A percentile compares a stretch with the other conserved stretches of the same genome.
These are phyloP conservation scores for Serendipita sp. DNA, from an alignment of 768 basidiomycete species.

Conservation along the genomic window DNA sequence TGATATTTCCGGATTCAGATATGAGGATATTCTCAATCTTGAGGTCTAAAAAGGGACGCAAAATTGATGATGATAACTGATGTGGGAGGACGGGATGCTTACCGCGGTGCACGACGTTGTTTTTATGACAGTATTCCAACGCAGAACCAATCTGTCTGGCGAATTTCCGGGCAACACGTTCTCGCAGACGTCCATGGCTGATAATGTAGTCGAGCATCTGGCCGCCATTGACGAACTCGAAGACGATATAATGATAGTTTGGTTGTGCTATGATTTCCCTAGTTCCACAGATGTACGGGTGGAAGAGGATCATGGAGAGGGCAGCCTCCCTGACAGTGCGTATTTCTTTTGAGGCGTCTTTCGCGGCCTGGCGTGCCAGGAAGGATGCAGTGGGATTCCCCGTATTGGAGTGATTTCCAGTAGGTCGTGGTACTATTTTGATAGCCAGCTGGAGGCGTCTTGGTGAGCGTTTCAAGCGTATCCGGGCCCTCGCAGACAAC, in stretches of 20 bases:
- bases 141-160: constrained; percentile 94
- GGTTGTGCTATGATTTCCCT: constrained; percentile 95
- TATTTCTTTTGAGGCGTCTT: constrained; percentile 90
- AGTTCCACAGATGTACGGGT: constrained; percentile 99
- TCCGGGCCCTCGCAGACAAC: background rate
- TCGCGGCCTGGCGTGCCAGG: constrained; percentile 62
- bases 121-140: constrained; percentile 90
- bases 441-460: constrained; percentile 68
- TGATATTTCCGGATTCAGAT: constrained; percentile 96
- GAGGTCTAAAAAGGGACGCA: constrained; percentile 32
- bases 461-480: background rate
- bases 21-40: constrained; percentile 99
- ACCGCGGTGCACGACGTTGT: constrained; percentile 90
- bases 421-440: constrained; percentile 82
- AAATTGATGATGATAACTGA: background rate
- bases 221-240: constrained; percentile 96
- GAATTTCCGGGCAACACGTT: constrained; percentile 93
- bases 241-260: constrained; percentile 99
- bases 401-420: constrained; percentile 21
- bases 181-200: constrained; percentile 86
- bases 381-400: constrained; percentile 33
- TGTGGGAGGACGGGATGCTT: background rate
- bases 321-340: constrained; percentile 92
- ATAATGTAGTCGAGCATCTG: constrained; percentile 99
- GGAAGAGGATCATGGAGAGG: constrained; percentile 86